A percentile compares a stretch with the other conserved stretches of the same genome.
Evolutionary conservation across 768 basidiomycete genomes (phyloP).

Genomic region (Amylocystis lapponica): DNA sequence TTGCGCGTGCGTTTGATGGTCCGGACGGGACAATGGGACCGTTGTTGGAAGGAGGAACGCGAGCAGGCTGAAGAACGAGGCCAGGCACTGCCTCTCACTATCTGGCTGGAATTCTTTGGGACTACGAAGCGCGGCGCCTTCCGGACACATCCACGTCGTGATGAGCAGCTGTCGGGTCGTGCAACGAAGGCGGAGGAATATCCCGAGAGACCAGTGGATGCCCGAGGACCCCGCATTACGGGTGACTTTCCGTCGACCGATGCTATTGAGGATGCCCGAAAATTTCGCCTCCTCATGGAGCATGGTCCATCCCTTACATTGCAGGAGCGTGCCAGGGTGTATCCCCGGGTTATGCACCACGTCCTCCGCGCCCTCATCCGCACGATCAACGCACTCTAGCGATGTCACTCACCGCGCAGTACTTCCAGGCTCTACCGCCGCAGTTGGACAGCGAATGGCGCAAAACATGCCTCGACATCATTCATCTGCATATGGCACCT

Average conservation of each 20-base stretch:
- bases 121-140: slow-evolving; percentile 9
- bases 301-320: slow-evolving; percentile 34
- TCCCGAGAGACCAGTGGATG: too few species aligned
- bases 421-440: slow-evolving; percentile 44
- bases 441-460: slow-evolving; percentile 30
- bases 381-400: slow-evolving; percentile 7
- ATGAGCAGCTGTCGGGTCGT: too few species aligned
- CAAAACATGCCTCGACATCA: slow-evolving; percentile 41
- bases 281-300: slow-evolving; percentile 32
- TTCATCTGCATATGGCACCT: slow-evolving; percentile 44
- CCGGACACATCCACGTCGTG: too few species aligned
- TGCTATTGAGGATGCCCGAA: too few species aligned
- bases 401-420: slow-evolving; percentile 35
- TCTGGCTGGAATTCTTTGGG: slow-evolving; percentile 60
- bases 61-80: slow-evolving; percentile 3
- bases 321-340: slow-evolving; percentile 28
- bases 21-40: slow-evolving; percentile 47
- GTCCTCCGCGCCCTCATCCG: slow-evolving; percentile 44
- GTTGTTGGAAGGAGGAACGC: slow-evolving; percentile 41
- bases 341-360: slow-evolving; percentile 38
- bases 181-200: too few species aligned
- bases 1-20: slow-evolving; percentile 54
- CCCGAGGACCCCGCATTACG: too few species aligned
- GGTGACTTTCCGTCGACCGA: too few species aligned
- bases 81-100: slow-evolving; percentile 28